Evolutionary conservation across 495 filamentous ascomycete species (phyloP), one percentile per base, ranked within the genome.

Genomic region (Aspergillus coremiiformis): DNA sequence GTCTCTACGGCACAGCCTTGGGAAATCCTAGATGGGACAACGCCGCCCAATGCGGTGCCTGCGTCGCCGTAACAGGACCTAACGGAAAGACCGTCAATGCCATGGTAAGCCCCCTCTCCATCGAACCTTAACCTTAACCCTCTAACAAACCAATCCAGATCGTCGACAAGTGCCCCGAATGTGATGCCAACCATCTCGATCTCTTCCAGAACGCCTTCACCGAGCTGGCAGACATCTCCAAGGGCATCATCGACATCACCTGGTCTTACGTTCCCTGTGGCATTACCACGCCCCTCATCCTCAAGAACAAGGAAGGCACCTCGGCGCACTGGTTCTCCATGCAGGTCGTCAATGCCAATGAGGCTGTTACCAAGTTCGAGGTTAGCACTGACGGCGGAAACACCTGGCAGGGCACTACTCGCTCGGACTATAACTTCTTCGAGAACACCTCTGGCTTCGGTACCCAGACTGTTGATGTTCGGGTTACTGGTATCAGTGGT

Each of bases 111-210:
- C 8, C 21, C 7, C n/a, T 11, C 42, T 27, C 24, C n/a, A 24
- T 29, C 44, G n/a, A 44, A 2, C 23, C n/a, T 17, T 20, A 15
- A 19, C n/a, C n/a, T n/a, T n/a, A n/a, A n/a, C n/a, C n/a, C n/a
- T n/a, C 44, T 44, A 47, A 48, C 19, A 33, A 45, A 56, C 19
- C 39, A 46, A 21, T 0, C 4, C 41, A 82, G 78, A 70, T 84
- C 59, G 79, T 82, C 23, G 81, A 84, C 61, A 53, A 82, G 66
- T 84, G 81, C 60, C 80, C 81, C 42, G 72, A 69, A 47, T 84
- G 81, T 53, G 70, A 67, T 17, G 51, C 59, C 24, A 75, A 76
- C 67, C 77, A 81, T 60, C 74, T 84, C 35, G 80, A 84, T 56
- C 78, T 83, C 56, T 84, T 82, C 71, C 61, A 76, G 11, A 47